These are phyloP conservation scores for Ephemerocybe angulata DNA, from an alignment of 768 basidiomycete genomes.

Conservation along the genomic window DNA sequence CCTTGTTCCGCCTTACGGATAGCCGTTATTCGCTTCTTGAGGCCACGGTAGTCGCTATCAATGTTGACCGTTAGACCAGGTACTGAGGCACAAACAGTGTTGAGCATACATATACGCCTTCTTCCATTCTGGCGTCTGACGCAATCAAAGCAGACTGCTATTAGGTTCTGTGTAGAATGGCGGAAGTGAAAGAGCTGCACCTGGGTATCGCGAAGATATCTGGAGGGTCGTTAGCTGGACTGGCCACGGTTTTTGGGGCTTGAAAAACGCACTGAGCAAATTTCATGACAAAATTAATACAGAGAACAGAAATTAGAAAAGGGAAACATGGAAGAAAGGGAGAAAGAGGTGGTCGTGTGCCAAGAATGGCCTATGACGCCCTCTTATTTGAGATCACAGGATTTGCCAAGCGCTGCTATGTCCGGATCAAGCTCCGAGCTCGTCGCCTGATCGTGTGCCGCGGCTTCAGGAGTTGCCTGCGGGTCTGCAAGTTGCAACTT, in stretches of 20 bases:
- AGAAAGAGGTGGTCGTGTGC: too few species aligned
- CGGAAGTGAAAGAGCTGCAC: constrained; percentile 25
- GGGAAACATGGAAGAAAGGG: neutral
- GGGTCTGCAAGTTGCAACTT: too few species aligned
- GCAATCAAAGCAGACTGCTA: neutral
- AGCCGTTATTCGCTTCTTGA: constrained; percentile 62
- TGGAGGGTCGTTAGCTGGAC: constrained; percentile 19
- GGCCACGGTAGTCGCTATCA: constrained; percentile 63
- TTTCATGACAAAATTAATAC: constrained; percentile 40
- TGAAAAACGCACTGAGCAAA: constrained; percentile 47
- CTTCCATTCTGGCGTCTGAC: constrained; percentile 72
- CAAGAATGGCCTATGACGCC: too few species aligned
- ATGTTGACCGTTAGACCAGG: constrained; percentile 3
- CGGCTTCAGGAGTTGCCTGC: too few species aligned
- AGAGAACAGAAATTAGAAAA: neutral
- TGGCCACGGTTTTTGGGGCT: neutral
- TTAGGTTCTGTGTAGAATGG: neutral
- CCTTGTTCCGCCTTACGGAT: constrained; percentile 42
- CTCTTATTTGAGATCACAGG: neutral
- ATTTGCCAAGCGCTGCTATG: too few species aligned
- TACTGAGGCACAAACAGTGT: neutral
- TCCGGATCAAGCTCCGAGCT: too few species aligned
- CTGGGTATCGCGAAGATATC: constrained; percentile 70
- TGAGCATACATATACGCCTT: constrained; percentile 53
- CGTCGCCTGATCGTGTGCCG: too few species aligned